Base-by-base conservation (phyloP, 495 filamentous ascomycete species). In the Saxophila tyrrhenica region DNA sequence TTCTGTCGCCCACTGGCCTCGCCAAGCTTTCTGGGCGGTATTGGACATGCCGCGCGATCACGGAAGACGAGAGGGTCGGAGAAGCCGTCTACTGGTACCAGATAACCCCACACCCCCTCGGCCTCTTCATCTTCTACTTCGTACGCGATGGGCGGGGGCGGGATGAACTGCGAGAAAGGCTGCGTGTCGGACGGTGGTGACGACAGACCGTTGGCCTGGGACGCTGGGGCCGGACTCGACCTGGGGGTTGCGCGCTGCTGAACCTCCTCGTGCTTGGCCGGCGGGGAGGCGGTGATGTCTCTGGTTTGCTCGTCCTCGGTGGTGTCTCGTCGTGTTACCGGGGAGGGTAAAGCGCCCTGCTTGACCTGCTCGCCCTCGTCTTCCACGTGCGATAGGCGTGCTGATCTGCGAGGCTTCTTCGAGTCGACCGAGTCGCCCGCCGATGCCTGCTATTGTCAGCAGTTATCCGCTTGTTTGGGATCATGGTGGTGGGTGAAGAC, bases 81-180 rank as follows among this genome's bases (percentile, higher is more conserved):
- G 48, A 82, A 78, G 25, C 78, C 74, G 64, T 89, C 81, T 20
- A 95, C 66, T 16, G 91, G 88, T 53, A 94, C 78, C 3, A 98
- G 72, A 59, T 98, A 98, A 13, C 92, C 92, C 94, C 92, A 98
- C 1, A 96, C 87, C 9, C 87, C 88, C 62, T 95, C 88, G 19
- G 81, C 87, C 60, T 87, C 83, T 63, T 89, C 86, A 65, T 96
- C 88, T 47, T 86, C 78, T 0, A 94, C 87, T 39, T 90, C 87
- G 8, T 85, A 84, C 21, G 88, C 78, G 32, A 80, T 77, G n/a
- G 78, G 73, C 3, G 87, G 80, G 1, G 86, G 83, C 50, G 86
- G 81, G 22, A 87, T 69, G 65, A 85, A 87, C 70, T 98, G 92
- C 9, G 87, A 91, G 39, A 78, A 73, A 0, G 75, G 75, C 60